A percentile compares a stretch with the other conserved stretches of the same genome.
phyloP scores from a whole-genome alignment of 768 basidiomycete genomes.

The Symmetrospora coprosmae region DNA sequence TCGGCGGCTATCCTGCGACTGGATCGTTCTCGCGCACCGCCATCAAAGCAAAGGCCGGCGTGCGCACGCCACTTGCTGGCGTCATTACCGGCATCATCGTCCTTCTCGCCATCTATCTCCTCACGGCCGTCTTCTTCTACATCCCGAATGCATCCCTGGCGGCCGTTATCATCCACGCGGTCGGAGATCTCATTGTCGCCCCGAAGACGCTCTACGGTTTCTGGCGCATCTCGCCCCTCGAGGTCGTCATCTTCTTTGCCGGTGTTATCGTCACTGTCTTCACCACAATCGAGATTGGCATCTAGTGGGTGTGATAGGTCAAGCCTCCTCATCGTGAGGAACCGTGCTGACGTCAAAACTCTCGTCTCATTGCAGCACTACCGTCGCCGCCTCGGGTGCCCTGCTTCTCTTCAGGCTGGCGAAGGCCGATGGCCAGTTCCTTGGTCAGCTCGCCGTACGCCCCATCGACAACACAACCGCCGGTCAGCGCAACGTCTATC shows the following conservation, averaged over 20 bases:
- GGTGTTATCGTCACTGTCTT: conserved; percentile 57
- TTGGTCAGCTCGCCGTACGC: conserved; percentile 62
- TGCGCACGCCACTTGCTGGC: conserved; percentile 87
- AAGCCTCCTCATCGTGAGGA: not conserved
- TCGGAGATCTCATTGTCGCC: conserved; percentile 55
- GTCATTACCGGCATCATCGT: conserved; percentile 72
- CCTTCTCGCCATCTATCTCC: conserved; percentile 81
- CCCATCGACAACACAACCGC: conserved; percentile 36
- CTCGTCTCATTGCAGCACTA: conserved; percentile 33
- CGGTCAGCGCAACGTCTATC: conserved; percentile 58
- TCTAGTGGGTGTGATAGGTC: conserved; percentile 42
- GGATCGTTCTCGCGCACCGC: conserved; percentile 98
- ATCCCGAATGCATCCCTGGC: conserved; percentile 49
- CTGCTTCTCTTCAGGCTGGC: conserved; percentile 76
- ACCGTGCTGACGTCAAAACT: no score
- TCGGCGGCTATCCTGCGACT: conserved; percentile 86
- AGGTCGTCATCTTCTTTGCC: conserved; percentile 38
- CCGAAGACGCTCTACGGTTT: conserved; percentile 68
- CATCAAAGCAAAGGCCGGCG: conserved; percentile 86
- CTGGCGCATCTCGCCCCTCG: conserved; percentile 87
- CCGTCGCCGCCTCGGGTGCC: conserved; percentile 57
- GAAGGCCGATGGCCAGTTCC: conserved; percentile 73
- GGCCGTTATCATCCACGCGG: conserved; percentile 43
- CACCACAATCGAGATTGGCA: conserved; percentile 83
- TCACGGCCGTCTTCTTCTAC: conserved; percentile 47